Conservation (phyloP, 179 eudicot species). For the Dionaea muscipula region DNA sequence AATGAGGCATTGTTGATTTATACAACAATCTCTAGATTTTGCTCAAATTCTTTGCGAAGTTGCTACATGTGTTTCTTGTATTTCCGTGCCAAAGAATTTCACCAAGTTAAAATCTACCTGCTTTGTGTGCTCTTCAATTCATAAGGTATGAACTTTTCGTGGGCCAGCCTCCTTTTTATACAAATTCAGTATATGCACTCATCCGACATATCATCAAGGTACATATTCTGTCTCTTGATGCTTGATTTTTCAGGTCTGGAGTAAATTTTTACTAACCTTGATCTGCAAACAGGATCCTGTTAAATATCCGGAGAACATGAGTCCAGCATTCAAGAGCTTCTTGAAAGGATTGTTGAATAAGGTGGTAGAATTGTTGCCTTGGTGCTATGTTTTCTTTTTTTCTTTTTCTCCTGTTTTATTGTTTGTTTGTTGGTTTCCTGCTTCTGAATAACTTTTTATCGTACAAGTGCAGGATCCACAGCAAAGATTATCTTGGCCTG, state of each 20-base stretch:
- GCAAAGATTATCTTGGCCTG: constrained; percentile 88
- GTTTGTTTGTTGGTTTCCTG: background rate
- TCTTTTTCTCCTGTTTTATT: constrained; percentile 2
- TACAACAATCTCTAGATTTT: too few relatives aligned
- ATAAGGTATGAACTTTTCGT: constrained; percentile 93
- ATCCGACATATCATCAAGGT: constrained; percentile 94
- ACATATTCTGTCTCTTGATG: constrained; percentile 4
- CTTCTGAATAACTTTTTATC: constrained; percentile 5
- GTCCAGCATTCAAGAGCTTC: constrained; percentile 72
- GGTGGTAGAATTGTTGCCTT: constrained; percentile 28
- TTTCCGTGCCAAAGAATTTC: too few relatives aligned
- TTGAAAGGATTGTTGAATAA: constrained; percentile 86
- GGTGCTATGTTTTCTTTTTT: too few relatives aligned
- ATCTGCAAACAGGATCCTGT: constrained; percentile 71
- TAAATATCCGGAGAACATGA: constrained; percentile 93
- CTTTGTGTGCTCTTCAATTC: constrained; percentile 5
- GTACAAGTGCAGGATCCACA: constrained; percentile 61
- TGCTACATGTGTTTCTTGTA: too few relatives aligned
- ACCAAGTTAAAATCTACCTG: background rate
- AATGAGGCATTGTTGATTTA: too few relatives aligned
- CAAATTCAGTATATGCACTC: constrained; percentile 93
- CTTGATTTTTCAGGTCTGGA: background rate
- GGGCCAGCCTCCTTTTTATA: constrained; percentile 98
- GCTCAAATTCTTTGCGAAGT: too few relatives aligned
- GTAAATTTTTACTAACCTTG: background rate